Evolutionary conservation across 139 green algal species (phyloP).

Genomic region (Asterochloris sp.): DNA sequence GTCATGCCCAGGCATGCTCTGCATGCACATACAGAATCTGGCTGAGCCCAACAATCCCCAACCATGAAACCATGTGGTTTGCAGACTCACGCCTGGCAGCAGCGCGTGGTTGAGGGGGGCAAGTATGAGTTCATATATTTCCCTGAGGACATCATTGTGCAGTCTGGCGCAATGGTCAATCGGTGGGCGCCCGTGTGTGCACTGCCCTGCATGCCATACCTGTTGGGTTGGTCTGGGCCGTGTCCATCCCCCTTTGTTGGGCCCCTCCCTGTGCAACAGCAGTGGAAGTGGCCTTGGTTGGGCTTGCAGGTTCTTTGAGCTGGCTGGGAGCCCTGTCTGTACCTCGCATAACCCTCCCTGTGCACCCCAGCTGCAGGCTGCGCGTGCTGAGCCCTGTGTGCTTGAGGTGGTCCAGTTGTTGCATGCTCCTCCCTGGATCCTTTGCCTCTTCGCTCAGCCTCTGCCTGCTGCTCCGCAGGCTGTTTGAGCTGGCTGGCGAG

Average conservation of each 20-base stretch:
- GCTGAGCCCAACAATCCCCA: too few species aligned
- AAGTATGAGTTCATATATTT: conserved; percentile 16
- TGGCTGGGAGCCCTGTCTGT: too few species aligned
- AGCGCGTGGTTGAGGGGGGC: not conserved
- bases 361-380: not conserved
- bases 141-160: conserved; percentile 14
- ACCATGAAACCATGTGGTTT: too few species aligned
- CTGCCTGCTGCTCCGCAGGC: not conserved
- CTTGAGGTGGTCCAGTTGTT: not conserved
- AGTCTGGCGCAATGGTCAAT: conserved; percentile 1
- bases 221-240: not conserved
- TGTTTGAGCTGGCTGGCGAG: conserved; percentile 9
- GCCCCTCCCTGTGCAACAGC: not conserved
- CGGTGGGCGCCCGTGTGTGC: not conserved
- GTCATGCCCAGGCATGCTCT: too few species aligned
- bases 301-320: not conserved
- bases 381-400: not conserved
- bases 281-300: not conserved
- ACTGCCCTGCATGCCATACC: not conserved
- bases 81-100: not conserved
- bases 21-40: too few species aligned
- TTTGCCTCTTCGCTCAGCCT: not conserved
- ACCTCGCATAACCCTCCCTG: not conserved
- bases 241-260: not conserved
- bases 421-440: not conserved